Base-by-base conservation (phyloP, 1,284 basidiomycete species). In the Ceraceosorus guamensis region DNA sequence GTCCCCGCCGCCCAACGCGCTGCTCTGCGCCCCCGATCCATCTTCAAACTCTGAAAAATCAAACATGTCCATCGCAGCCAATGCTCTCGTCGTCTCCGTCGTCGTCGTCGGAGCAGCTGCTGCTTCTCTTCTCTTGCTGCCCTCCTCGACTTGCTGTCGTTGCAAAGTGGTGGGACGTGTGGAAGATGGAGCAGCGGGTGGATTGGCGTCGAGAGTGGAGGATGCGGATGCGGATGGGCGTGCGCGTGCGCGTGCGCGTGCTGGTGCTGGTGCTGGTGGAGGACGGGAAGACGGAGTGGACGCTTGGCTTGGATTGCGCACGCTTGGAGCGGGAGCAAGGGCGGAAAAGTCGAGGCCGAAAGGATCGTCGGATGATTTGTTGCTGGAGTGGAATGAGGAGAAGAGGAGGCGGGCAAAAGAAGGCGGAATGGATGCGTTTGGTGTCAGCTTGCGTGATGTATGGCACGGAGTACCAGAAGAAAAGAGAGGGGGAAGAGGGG, bases 41-140 rank as follows among this genome's bases (percentile, higher is more conserved):
- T 61, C 56, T 16, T 70, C 64, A 48, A 70, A 70, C 48, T 53
- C 53, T 48, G 67, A 64, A 45, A 72, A 69, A 46, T 72, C 70
- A 52, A 70, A 72, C 1, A 65, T 64, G 45, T 72, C 70, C 13
- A 44, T 46, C 10, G 46, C 16, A 34, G 39, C 39, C 11, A 16
- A 16, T 16, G 24, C 48, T 39, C 16, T 4, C 33, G n/a, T n/a
- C n/a, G n/a, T n/a, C 37, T 39, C 11, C 32, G 48, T n/a, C 4
- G 16, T 8, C 50, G 31, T 34, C 33, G n/a, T n/a, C n/a, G 30
- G 11, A 16, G 43, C 33, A 35, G 18, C 14, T 11, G 48, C 52
- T 24, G 30, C 44, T 11, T 33, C 18, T 7, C 39, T 46, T 35
- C 32, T 30, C 32, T 10, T 41, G 39, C 39, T 16, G 39, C 45